Evolutionary conservation across 768 basidiomycete species (phyloP).

Genomic region (Kwoniella botswanensis): DNA sequence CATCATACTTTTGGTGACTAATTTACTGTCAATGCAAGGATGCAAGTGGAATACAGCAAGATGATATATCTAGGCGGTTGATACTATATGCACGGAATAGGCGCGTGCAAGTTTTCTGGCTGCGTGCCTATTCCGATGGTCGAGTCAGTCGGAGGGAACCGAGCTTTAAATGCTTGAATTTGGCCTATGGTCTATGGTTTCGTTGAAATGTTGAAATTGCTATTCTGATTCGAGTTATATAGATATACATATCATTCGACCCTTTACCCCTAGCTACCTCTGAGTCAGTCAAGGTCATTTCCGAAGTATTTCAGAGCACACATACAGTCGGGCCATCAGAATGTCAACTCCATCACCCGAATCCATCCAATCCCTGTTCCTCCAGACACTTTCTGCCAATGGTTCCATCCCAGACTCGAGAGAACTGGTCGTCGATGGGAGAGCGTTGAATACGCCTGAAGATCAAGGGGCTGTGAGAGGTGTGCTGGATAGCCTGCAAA

Average conservation of each 20-base stretch:
- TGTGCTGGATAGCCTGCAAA: slow-evolving; percentile 85
- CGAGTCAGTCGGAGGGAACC: slow-evolving; percentile 1
- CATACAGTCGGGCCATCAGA: background rate
- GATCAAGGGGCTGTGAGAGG: slow-evolving; percentile 81
- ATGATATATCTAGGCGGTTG: too few relatives aligned
- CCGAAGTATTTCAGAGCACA: background rate
- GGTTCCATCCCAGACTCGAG: slow-evolving; percentile 57
- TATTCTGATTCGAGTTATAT: background rate
- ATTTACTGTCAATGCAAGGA: too few relatives aligned
- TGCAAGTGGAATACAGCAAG: too few relatives aligned
- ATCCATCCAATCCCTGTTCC: slow-evolving; percentile 75
- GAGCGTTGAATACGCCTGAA: slow-evolving; percentile 38
- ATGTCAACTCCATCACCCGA: slow-evolving; percentile 58
- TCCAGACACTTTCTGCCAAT: slow-evolving; percentile 68
- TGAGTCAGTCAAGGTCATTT: background rate
- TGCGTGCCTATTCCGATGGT: background rate
- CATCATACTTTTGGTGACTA: background rate
- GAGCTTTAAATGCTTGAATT: background rate
- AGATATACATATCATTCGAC: too few relatives aligned
- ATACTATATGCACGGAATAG: background rate
- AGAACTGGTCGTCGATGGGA: slow-evolving; percentile 42
- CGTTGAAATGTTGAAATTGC: background rate
- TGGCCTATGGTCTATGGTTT: background rate
- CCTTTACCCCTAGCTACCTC: background rate
- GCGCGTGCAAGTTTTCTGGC: too few relatives aligned